These are phyloP conservation scores for Sambucus nigra DNA, from an alignment of 129 eudicot species.

Conservation along the genomic window DNA sequence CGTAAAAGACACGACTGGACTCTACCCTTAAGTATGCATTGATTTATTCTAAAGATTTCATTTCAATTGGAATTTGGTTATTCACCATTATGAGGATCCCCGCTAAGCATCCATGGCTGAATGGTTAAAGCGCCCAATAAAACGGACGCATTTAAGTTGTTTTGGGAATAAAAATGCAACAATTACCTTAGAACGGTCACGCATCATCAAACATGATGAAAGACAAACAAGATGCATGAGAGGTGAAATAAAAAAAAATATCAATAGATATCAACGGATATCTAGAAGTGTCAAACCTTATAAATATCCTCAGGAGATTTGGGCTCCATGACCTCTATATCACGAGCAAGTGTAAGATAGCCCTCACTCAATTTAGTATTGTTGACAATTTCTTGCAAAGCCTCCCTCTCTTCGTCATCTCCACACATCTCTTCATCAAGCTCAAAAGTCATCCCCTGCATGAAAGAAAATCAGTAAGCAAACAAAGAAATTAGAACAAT, in stretches of 20 bases:
- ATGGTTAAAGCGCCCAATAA: too few relatives aligned
- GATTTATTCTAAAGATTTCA: too few relatives aligned
- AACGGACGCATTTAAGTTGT: too few relatives aligned
- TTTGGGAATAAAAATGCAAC: too few relatives aligned
- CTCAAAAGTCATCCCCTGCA: slow-evolving; percentile 76
- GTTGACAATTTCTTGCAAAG: slow-evolving; percentile 73
- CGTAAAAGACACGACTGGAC: too few relatives aligned
- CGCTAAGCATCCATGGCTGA: too few relatives aligned
- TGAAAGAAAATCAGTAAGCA: not conserved
- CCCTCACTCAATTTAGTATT: slow-evolving; percentile 88
- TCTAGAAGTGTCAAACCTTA: slow-evolving; percentile 38
- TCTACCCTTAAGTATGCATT: too few relatives aligned
- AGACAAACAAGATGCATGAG: not conserved
- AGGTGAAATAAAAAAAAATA: not conserved
- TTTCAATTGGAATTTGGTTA: too few relatives aligned
- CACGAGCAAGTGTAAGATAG: slow-evolving; percentile 95
- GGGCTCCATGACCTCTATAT: slow-evolving; percentile 99
- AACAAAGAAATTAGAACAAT: too few relatives aligned
- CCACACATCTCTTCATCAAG: slow-evolving; percentile 74
- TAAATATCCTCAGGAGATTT: slow-evolving; percentile 97
- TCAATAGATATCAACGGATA: not conserved
- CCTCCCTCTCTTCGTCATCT: slow-evolving; percentile 74
- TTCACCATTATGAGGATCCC: too few relatives aligned
- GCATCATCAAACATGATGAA: not conserved
- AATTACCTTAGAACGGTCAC: too few relatives aligned